Conservation (phyloP, 1,284 basidiomycete genomes). For the Ustilago hordei region DNA sequence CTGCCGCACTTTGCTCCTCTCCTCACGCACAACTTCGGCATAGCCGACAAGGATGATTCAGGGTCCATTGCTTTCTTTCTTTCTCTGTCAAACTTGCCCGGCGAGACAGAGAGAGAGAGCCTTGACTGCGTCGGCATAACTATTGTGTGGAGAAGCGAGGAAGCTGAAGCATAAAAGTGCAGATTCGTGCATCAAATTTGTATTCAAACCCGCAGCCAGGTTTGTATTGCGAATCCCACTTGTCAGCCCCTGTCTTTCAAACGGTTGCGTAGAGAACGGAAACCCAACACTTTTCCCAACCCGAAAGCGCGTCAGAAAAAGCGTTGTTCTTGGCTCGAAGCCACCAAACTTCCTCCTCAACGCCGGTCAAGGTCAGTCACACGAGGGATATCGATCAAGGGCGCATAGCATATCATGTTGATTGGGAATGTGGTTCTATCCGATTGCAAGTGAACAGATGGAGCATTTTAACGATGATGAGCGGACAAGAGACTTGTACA, state of each 20-base stretch:
- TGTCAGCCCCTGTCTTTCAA: conserved; percentile 8
- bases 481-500: not conserved
- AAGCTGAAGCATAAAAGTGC: not conserved
- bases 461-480: not conserved
- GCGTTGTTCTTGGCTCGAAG: not conserved
- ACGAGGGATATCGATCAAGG: not conserved
- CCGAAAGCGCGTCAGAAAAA: not conserved
- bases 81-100: not conserved
- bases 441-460: not conserved
- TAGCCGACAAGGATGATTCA: conserved; percentile 5
- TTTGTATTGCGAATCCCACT: not conserved
- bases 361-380: not conserved
- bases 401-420: not conserved
- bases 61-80: not conserved
- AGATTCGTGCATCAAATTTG: not conserved
- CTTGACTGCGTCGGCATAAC: no score
- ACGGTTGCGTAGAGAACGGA: conserved; percentile 1
- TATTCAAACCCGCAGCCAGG: not conserved
- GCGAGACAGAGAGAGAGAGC: not conserved
- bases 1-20: not conserved
- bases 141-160: no score
- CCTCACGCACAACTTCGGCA: not conserved
- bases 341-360: not conserved
- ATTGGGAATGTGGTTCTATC: not conserved
- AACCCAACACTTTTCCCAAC: conserved; percentile 11